Evolutionary conservation across 2,329 filamentous ascomycete species (phyloP).

Genomic region (Plenodomus lindquistii): DNA sequence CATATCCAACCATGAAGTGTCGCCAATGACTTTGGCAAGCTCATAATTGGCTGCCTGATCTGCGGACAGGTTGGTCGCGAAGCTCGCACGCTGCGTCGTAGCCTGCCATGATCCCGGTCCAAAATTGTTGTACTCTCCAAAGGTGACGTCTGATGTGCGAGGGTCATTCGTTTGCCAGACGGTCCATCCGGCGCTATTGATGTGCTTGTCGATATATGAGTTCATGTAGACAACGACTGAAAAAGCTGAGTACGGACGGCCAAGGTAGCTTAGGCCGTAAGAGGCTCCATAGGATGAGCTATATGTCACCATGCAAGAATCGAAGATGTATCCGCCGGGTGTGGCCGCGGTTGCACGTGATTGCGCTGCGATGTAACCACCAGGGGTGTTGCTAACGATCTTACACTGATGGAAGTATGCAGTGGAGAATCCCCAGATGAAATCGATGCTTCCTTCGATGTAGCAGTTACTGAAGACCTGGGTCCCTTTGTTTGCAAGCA

Average conservation of each 20-base stretch:
- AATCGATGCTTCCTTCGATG: conserved; percentile 61
- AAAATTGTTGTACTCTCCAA: conserved; percentile 41
- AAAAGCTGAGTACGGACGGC: conserved; percentile 49
- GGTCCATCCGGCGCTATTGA: conserved; percentile 37
- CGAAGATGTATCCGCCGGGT: conserved; percentile 56
- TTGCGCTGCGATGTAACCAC: conserved; percentile 25
- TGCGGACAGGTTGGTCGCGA: conserved; percentile 43
- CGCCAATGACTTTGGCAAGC: conserved; percentile 46
- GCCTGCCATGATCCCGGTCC: conserved; percentile 40
- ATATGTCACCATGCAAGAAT: conserved; percentile 52
- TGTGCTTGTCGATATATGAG: conserved; percentile 43
- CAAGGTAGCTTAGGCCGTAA: conserved; percentile 48
- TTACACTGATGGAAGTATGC: conserved; percentile 56
- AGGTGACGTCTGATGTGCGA: conserved; percentile 42
- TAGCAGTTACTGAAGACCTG: conserved; percentile 60
- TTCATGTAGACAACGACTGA: conserved; percentile 43
- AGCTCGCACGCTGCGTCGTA: conserved; percentile 35
- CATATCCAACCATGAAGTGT: conserved; percentile 50
- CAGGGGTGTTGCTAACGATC: conserved; percentile 26
- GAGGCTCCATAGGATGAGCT: conserved; percentile 37
- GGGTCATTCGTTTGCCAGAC: conserved; percentile 39
- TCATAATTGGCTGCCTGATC: conserved; percentile 42
- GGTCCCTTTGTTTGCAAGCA: conserved; percentile 49
- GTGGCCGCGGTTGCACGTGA: conserved; percentile 15
- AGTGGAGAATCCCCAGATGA: conserved; percentile 58